phyloP scores from a whole-genome alignment of 495 filamentous ascomycete species.

The Bacidia gigantensis region DNA sequence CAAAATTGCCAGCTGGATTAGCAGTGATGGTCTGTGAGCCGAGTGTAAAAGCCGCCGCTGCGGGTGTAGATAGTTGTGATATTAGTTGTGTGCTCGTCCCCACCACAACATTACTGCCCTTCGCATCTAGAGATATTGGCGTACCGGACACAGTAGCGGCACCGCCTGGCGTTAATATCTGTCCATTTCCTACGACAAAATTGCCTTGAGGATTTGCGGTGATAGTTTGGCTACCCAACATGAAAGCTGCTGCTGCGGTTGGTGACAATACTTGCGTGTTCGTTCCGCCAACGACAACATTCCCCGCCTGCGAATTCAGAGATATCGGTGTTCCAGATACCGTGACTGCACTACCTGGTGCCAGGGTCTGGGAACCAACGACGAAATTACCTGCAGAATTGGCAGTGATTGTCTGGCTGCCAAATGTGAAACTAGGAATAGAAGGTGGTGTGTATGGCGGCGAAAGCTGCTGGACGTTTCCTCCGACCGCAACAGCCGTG shows the following conservation, averaged over 20 bases:
- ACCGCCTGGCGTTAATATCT: background rate
- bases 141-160: background rate
- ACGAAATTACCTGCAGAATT: background rate
- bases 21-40: background rate
- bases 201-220: background rate
- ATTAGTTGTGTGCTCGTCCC: background rate
- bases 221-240: background rate
- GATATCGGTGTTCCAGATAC: background rate
- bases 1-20: background rate
- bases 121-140: background rate
- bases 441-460: background rate
- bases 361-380: background rate
- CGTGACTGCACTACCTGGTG: background rate
- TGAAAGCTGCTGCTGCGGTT: background rate
- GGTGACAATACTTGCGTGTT: background rate
- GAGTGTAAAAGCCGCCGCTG: background rate
- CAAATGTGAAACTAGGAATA: background rate
- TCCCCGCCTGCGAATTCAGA: background rate
- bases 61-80: background rate
- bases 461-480: slow-evolving; percentile 1
- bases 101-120: background rate
- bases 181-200: background rate
- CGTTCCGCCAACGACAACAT: slow-evolving; percentile 4
- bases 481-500: background rate
- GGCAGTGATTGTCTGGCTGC: background rate